Evolutionary conservation across 2,329 filamentous ascomycete genomes (phyloP).

Genomic region (Lasiodiplodia gonubiensis): DNA sequence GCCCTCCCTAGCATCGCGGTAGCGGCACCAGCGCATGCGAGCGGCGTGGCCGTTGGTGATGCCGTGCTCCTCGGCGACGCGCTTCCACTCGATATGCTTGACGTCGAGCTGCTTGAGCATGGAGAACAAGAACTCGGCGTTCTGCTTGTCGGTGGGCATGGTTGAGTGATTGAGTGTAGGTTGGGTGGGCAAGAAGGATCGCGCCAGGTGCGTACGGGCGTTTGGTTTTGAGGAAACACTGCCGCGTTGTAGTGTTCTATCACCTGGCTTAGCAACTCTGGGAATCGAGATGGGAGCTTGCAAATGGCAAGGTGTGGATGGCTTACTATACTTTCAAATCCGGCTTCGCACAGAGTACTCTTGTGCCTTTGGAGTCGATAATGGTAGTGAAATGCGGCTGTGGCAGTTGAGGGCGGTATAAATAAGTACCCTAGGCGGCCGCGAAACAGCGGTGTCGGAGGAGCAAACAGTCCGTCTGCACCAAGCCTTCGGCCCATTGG

Average conservation of each 20-base stretch:
- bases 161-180: neutral
- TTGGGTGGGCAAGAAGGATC: neutral
- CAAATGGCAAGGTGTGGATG: neutral
- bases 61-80: conserved; percentile 55
- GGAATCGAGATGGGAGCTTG: neutral
- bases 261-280: no score
- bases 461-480: neutral
- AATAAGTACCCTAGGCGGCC: neutral
- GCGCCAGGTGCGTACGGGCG: no score
- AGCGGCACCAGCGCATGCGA: conserved; percentile 62
- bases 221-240: neutral
- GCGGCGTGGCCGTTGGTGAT: conserved; percentile 64
- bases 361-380: neutral
- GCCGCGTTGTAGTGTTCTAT: neutral
- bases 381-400: neutral
- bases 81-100: conserved; percentile 61
- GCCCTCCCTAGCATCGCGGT: conserved; percentile 58
- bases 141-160: conserved; percentile 57
- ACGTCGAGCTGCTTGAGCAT: conserved; percentile 62
- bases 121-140: conserved; percentile 59
- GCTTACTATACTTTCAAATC: neutral
- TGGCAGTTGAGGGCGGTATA: neutral
- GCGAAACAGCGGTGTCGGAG: neutral
- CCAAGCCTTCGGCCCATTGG: neutral
- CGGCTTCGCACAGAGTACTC: neutral